A percentile compares a stretch with the other conserved stretches of the same genome.
phyloP scores from a whole-genome alignment of 345 rosid genomes.

The Brassica nigra region DNA sequence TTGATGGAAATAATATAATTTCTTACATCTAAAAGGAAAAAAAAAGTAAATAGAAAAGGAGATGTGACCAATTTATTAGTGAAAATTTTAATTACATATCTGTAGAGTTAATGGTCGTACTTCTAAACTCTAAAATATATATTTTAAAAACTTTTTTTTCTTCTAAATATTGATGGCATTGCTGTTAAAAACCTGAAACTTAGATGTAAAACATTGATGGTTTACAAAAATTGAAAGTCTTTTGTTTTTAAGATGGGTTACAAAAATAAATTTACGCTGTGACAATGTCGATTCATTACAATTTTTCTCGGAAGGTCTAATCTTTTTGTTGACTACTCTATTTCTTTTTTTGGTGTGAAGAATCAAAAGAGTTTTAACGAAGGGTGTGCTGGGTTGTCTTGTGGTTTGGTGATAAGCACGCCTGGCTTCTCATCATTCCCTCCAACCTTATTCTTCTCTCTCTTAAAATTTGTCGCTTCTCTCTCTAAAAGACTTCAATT shows the following conservation, averaged over 20 bases:
- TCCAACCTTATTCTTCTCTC: constrained; percentile 41
- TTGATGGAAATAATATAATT: constrained; percentile 3
- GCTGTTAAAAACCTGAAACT: constrained; percentile 1
- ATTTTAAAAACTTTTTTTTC: too few species aligned
- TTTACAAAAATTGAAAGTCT: too few species aligned
- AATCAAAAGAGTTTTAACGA: constrained; percentile 29
- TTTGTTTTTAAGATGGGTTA: too few species aligned
- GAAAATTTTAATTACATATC: constrained; percentile 2
- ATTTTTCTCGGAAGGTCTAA: neutral
- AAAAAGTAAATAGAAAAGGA: neutral
- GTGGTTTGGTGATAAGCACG: constrained; percentile 92
- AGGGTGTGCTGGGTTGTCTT: constrained; percentile 33
- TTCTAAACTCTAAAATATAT: neutral
- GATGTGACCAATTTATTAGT: constrained; percentile 16
- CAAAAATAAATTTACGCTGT: neutral
- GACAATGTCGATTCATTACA: too few species aligned
- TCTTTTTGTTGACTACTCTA: constrained; percentile 20
- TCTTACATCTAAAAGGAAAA: constrained; percentile 1
- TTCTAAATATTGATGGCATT: neutral
- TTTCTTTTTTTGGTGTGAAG: neutral
- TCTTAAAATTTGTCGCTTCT: constrained; percentile 1
- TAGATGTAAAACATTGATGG: neutral
- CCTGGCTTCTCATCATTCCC: constrained; percentile 92
- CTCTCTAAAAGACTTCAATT: constrained; percentile 37
- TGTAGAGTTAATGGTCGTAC: neutral